Evolutionary conservation across 1,139 yeast genomes (phyloP).

Genomic region (Blastobotrys aristatus): DNA sequence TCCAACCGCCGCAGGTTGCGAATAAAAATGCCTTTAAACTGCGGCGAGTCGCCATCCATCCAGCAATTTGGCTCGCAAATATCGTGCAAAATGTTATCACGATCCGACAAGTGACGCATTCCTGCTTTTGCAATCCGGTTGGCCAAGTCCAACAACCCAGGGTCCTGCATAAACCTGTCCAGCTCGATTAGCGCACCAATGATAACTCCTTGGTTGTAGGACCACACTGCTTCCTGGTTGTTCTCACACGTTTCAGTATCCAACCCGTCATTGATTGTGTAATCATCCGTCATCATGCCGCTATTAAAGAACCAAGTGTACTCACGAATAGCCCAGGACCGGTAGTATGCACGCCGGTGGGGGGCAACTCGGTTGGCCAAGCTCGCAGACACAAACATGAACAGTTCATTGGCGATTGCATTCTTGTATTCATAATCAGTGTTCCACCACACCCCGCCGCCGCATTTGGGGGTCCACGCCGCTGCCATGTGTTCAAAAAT

Average conservation of each 20-base stretch:
- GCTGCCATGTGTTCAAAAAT: slow-evolving; percentile 18
- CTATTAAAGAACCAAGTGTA: slow-evolving; percentile 19
- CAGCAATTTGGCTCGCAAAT: slow-evolving; percentile 20
- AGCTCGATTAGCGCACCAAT: slow-evolving; percentile 20
- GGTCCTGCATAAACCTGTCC: slow-evolving; percentile 8
- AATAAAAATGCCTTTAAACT: slow-evolving; percentile 21
- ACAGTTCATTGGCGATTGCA: slow-evolving; percentile 22
- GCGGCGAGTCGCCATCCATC: slow-evolving; percentile 16
- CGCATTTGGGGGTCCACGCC: slow-evolving; percentile 18
- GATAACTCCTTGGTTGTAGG: slow-evolving; percentile 22
- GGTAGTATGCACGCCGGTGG: slow-evolving; percentile 11
- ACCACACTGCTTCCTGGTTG: slow-evolving; percentile 17
- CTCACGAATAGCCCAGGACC: slow-evolving; percentile 18
- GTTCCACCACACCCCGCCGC: slow-evolving; percentile 23
- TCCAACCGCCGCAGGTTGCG: slow-evolving; percentile 17
- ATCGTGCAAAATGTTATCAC: slow-evolving; percentile 17
- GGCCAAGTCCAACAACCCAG: slow-evolving; percentile 14
- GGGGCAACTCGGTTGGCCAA: slow-evolving; percentile 17
- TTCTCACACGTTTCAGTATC: slow-evolving; percentile 13
- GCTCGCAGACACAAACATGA: slow-evolving; percentile 15
- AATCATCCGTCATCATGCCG: slow-evolving; percentile 16
- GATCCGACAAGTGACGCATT: slow-evolving; percentile 11
- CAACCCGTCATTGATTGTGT: slow-evolving; percentile 19
- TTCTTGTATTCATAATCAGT: slow-evolving; percentile 17
- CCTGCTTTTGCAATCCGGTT: slow-evolving; percentile 17